Evolutionary conservation across 2,329 filamentous ascomycete species (phyloP), one percentile per base, ranked within the genome.

Genomic region (Alternaria sp.): DNA sequence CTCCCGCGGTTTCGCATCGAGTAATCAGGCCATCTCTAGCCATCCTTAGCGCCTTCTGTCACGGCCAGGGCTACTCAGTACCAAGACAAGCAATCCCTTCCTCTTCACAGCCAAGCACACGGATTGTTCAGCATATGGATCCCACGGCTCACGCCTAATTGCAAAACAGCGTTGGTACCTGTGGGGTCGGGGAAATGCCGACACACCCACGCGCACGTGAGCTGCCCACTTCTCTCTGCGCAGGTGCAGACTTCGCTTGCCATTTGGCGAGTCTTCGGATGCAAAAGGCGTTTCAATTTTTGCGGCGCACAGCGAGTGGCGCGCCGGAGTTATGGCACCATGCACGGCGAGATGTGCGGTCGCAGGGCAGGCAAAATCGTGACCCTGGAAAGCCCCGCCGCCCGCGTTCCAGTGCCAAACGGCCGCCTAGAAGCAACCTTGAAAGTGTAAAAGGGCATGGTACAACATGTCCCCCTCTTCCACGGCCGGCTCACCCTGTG

Each of bases 241-340:
- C 59, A 57, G 45, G 21, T 33, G 59, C 59, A 51, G 20, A 33
- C 30, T 37, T 37, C 28, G 60, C 43, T 28, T 45, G 60, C 50
- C 26, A 25, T 37, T 44, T 65, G 62, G 64, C 65, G 57, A 63
- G 55, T 41, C 50, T 47, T 60, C 60, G 54, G 59, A 45, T 46
- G 63, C 60, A 61, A 60, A 67, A 63, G 61, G 46, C 69, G 68
- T 71, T 66, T 68, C 61, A 66, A 63, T 65, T 61, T 65, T 58
- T 68, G 67, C 69, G 70, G 64, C 21, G 30, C 26, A 54, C 21
- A 33, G 21, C 9, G 59, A 28, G 45, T 58, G 55, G 28, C 41
- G 50, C 50, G 47, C 55, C 46, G 41, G 60, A 53, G 37, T 33
- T 58, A 23, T 53, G 55, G 49, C 49, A 55, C 33, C 11, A 43